Conservation (phyloP, 371 early-diverging fungal species). For the Mucor racemosus region DNA sequence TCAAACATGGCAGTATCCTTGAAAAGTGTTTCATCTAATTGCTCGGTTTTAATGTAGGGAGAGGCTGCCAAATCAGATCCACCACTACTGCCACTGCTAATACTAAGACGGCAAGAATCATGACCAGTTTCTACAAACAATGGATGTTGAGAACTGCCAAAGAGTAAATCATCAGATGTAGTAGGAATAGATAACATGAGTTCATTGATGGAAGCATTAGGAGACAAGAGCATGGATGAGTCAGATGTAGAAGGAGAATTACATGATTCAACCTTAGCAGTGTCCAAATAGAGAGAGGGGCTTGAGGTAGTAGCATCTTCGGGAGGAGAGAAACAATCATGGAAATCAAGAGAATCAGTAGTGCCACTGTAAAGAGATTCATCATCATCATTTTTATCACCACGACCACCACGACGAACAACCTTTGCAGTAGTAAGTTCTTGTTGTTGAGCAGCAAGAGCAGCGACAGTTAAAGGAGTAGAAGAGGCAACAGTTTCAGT, state of each 20-base stretch:
- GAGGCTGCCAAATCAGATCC: constrained; percentile 15
- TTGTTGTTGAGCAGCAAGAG: constrained; percentile 21
- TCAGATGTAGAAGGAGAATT: constrained; percentile 16
- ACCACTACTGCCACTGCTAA: constrained; percentile 23
- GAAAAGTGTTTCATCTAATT: constrained; percentile 19
- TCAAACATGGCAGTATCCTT: constrained; percentile 27
- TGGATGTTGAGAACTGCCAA: constrained; percentile 7
- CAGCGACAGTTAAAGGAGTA: constrained; percentile 22
- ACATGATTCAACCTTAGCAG: not conserved
- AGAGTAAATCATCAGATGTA: constrained; percentile 12
- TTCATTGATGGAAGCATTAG: constrained; percentile 16
- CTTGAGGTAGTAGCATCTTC: constrained; percentile 27
- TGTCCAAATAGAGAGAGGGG: not conserved
- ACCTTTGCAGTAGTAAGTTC: not conserved
- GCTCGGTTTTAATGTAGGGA: constrained; percentile 9
- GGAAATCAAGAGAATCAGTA: constrained; percentile 48
- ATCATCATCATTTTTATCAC: constrained; percentile 20
- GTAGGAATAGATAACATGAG: constrained; percentile 24
- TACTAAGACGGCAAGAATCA: constrained; percentile 22
- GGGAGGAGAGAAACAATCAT: constrained; percentile 52
- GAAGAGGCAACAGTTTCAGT: not conserved
- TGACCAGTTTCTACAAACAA: not conserved
- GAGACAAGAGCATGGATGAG: constrained; percentile 11
- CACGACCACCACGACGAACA: constrained; percentile 9
- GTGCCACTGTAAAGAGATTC: constrained; percentile 46